A percentile compares a stretch with the other conserved stretches of the same genome.
phyloP scores from a whole-genome alignment of 176 grass and related monocot species.

The Thinopyrum elongatum region DNA sequence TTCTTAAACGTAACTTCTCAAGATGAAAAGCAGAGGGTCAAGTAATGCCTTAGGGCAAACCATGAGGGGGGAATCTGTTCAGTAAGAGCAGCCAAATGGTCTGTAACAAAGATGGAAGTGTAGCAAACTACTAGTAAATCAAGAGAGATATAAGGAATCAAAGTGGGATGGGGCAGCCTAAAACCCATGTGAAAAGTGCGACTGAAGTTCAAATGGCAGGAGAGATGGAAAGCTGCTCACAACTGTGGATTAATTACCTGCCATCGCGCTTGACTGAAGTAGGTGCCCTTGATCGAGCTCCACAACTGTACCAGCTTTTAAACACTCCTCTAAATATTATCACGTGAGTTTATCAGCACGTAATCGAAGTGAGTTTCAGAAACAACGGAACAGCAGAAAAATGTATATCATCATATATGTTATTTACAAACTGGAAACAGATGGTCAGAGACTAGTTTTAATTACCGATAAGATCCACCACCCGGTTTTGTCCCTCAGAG shows the following conservation, averaged over 20 bases:
- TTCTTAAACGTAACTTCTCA: background rate
- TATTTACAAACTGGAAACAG: background rate
- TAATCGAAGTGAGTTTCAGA: background rate
- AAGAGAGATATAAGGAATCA: background rate
- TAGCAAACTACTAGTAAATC: background rate
- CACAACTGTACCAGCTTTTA: background rate
- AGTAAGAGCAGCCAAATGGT: background rate
- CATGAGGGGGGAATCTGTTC: background rate
- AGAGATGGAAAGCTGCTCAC: too few species aligned
- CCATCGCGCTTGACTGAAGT: background rate
- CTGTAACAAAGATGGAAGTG: background rate
- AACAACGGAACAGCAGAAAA: background rate
- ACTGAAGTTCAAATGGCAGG: background rate
- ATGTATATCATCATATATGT: background rate
- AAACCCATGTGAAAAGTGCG: background rate
- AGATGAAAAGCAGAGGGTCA: background rate
- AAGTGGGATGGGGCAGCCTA: background rate
- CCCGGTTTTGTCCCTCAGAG: too few species aligned
- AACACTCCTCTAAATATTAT: background rate
- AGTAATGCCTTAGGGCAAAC: too few species aligned
- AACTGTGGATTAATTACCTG: background rate
- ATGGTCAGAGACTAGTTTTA: background rate
- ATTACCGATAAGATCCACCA: background rate
- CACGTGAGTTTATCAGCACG: background rate
- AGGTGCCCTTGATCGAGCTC: background rate